These are phyloP conservation scores for Arabidopsis thaliana DNA, from an alignment of 345 rosid species.

Conservation along the genomic window DNA sequence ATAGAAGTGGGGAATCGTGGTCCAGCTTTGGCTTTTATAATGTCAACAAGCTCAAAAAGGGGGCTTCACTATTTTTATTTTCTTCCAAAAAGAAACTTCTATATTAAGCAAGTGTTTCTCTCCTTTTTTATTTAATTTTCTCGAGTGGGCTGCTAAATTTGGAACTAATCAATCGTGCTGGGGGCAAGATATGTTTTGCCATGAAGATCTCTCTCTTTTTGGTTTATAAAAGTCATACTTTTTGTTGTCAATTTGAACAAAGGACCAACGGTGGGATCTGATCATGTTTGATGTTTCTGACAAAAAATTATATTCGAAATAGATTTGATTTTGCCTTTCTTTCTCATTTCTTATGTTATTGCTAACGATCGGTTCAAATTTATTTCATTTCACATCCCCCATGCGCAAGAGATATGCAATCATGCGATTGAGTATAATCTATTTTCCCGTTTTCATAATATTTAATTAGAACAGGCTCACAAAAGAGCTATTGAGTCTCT, in stretches of 20 bases:
- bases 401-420: constrained; percentile 28
- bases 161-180: constrained; percentile 38
- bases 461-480: not conserved
- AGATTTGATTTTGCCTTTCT: constrained; percentile 30
- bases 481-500: not conserved
- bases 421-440: constrained; percentile 7
- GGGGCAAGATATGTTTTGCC: constrained; percentile 37
- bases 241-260: constrained; percentile 30
- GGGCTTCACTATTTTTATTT: constrained; percentile 18
- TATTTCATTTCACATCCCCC: constrained; percentile 11
- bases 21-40: constrained; percentile 44
- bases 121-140: constrained; percentile 12
- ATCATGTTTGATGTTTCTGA: constrained; percentile 28
- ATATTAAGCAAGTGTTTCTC: constrained; percentile 41
- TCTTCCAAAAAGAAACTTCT: constrained; percentile 35
- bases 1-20: constrained; percentile 45
- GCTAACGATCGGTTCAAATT: constrained; percentile 4
- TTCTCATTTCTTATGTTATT: not conserved
- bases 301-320: constrained; percentile 28
- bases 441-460: not conserved
- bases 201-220: constrained; percentile 21
- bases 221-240: constrained; percentile 18
- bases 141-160: constrained; percentile 44
- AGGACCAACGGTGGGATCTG: constrained; percentile 31
- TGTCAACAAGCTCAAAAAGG: constrained; percentile 42